Evolutionary conservation across 305 asterid species (phyloP).

Genomic region (Fraxinus greggii): DNA sequence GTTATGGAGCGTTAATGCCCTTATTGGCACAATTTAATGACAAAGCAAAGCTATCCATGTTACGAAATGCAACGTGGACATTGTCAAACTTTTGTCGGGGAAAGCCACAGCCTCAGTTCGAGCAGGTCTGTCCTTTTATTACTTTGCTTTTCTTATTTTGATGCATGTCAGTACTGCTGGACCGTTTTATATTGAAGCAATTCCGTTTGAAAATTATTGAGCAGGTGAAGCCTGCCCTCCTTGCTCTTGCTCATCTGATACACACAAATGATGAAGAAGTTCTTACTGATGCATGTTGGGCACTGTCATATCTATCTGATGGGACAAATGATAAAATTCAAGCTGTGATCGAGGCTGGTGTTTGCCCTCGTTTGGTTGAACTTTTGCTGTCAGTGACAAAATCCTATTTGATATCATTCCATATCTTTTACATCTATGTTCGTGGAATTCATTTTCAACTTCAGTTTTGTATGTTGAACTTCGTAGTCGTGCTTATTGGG

Average conservation of each 20-base stretch:
- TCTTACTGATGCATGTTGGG: slow-evolving; percentile 63
- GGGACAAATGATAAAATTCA: slow-evolving; percentile 55
- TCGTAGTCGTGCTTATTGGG: background rate
- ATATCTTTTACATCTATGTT: background rate
- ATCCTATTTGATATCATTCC: background rate
- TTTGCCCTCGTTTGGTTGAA: slow-evolving; percentile 53
- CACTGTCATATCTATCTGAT: slow-evolving; percentile 53
- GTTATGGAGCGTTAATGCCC: slow-evolving; percentile 53
- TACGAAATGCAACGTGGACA: slow-evolving; percentile 62
- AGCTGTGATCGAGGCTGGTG: slow-evolving; percentile 56
- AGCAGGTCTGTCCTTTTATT: slow-evolving; percentile 37
- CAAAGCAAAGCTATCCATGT: slow-evolving; percentile 49
- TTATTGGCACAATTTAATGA: slow-evolving; percentile 49
- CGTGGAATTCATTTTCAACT: background rate
- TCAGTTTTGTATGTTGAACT: background rate
- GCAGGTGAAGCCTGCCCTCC: slow-evolving; percentile 55
- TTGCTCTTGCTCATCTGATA: slow-evolving; percentile 50
- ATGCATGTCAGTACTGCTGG: background rate
- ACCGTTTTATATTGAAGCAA: background rate
- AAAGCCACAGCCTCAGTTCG: slow-evolving; percentile 56
- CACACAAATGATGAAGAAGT: slow-evolving; percentile 54
- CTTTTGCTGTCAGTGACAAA: slow-evolving; percentile 44
- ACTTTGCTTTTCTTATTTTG: slow-evolving; percentile 4
- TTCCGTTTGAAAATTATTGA: slow-evolving; percentile 18
- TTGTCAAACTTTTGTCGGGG: slow-evolving; percentile 57